A percentile compares a stretch with the other conserved stretches of the same genome.
phyloP scores from a whole-genome alignment of 2,329 filamentous ascomycete genomes.

The Lasiodiplodia theobromae region DNA sequence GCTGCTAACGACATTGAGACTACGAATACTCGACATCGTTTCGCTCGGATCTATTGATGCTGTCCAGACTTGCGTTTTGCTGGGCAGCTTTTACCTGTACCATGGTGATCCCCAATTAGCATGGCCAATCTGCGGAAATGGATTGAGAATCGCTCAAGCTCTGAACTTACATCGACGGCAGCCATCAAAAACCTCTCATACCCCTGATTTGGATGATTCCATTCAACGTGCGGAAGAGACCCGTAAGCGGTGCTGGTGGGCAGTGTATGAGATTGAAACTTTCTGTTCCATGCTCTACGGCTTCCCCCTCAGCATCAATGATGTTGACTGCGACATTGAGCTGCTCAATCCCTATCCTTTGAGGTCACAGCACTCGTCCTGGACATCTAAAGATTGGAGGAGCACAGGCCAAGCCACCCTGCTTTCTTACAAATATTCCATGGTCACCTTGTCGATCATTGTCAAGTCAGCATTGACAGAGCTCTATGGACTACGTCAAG shows the following conservation, averaged over 20 bases:
- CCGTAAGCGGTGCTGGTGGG: conserved; percentile 51
- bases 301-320: conserved; percentile 37
- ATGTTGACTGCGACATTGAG: conserved; percentile 13
- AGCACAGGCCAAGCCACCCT: not conserved
- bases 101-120: not conserved
- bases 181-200: too few relatives aligned
- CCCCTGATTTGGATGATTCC: not conserved
- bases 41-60: not conserved
- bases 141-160: conserved; percentile 9
- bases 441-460: conserved; percentile 5
- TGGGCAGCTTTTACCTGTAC: conserved; percentile 1
- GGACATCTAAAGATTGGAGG: not conserved
- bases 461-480: conserved; percentile 14
- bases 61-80: not conserved
- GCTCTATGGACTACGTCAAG: not conserved
- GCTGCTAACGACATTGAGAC: not conserved
- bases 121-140: not conserved
- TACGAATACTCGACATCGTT: not conserved
- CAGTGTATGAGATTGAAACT: conserved; percentile 51
- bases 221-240: conserved; percentile 33
- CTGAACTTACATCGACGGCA: not conserved
- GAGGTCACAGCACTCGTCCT: conserved; percentile 1
- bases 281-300: conserved; percentile 53
- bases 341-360: not conserved
- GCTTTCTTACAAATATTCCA: conserved; percentile 15